These are phyloP conservation scores for Lyophyllum semitale DNA, from an alignment of 768 basidiomycete species.

Conservation along the genomic window DNA sequence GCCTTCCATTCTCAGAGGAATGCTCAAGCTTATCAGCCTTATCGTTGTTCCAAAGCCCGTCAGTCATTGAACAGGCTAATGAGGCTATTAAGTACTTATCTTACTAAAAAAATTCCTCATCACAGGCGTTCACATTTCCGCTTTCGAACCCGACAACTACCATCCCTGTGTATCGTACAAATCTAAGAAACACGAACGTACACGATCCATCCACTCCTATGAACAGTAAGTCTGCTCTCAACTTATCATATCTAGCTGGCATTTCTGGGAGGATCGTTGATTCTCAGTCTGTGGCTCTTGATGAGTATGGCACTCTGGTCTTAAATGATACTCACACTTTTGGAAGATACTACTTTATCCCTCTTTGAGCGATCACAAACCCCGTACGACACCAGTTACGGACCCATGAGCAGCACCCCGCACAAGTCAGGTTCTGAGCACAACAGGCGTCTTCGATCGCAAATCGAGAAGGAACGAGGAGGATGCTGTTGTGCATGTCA, in stretches of 20 bases:
- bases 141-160: constrained; percentile 1
- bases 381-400: background rate
- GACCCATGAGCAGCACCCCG: constrained; percentile 4
- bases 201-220: background rate
- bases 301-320: too few relatives aligned
- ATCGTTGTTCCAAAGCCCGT: constrained; percentile 14
- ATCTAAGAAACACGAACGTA: background rate
- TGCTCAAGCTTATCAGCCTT: constrained; percentile 3
- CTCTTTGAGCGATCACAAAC: background rate
- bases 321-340: background rate
- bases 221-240: background rate
- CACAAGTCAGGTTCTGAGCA: background rate
- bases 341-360: background rate
- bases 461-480: background rate
- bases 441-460: background rate
- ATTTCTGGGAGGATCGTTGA: too few relatives aligned
- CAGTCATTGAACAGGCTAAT: background rate
- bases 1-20: constrained; percentile 6
- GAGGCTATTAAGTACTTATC: background rate
- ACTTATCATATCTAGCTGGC: background rate
- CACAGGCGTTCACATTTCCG: constrained; percentile 13
- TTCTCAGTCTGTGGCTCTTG: too few relatives aligned
- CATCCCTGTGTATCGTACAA: constrained; percentile 4
- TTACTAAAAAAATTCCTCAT: background rate
- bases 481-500: constrained; percentile 8